phyloP scores from a whole-genome alignment of 208 protist species.

The Leishmania tarentolae region DNA sequence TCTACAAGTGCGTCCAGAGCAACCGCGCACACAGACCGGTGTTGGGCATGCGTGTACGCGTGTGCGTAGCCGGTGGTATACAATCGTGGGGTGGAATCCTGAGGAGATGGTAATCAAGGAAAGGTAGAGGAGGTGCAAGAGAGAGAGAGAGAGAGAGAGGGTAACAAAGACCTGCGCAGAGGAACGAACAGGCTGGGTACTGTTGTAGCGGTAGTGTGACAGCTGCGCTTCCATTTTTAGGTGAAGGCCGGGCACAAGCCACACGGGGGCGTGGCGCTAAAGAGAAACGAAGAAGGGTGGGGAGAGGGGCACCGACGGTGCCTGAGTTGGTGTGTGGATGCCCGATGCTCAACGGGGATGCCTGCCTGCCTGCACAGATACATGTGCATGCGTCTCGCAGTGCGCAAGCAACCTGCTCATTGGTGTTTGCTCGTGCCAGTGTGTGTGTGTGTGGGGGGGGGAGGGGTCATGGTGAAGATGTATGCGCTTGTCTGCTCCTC shows the following conservation, averaged over 20 bases:
- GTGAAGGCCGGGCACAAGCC: not conserved
- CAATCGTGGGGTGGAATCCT: not conserved
- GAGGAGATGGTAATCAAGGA: not conserved
- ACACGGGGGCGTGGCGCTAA: not conserved
- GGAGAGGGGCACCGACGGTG: not conserved
- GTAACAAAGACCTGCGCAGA: constrained; percentile 1
- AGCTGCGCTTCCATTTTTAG: not conserved
- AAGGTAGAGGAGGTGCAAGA: not conserved
- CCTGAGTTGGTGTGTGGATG: not conserved
- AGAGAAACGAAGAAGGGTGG: not conserved
- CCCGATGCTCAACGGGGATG: not conserved
- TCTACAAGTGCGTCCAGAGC: not conserved
- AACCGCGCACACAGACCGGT: not conserved
- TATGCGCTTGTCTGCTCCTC: not conserved
- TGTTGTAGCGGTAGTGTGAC: not conserved
- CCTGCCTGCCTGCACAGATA: not conserved
- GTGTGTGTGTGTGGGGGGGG: too few relatives aligned
- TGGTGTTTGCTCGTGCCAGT: not conserved
- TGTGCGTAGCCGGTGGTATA: not conserved
- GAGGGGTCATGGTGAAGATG: not conserved
- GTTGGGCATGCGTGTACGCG: not conserved
- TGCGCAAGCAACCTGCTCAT: not conserved
- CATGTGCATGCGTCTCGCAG: not conserved
- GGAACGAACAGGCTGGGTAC: not conserved
- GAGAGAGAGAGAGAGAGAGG: not conserved